phyloP scores from a whole-genome alignment of 768 basidiomycete species.

The Lentinula boryana region DNA sequence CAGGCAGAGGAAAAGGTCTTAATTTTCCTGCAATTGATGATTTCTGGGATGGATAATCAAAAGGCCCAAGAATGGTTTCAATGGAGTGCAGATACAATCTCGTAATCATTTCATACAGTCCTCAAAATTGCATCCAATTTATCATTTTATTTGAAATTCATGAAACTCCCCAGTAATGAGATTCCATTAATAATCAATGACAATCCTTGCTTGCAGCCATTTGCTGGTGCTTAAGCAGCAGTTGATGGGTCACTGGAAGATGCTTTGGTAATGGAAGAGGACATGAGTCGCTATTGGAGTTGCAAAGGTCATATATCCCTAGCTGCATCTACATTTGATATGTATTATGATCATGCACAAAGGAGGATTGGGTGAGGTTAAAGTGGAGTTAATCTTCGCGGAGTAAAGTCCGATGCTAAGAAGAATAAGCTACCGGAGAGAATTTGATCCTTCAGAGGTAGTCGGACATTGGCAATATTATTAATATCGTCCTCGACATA shows the following conservation, averaged over 20 bases:
- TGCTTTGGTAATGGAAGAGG: slow-evolving; percentile 10
- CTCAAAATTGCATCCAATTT: slow-evolving; percentile 15
- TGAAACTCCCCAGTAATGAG: slow-evolving; percentile 12
- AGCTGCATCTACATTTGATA: slow-evolving; percentile 16
- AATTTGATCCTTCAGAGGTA: too few relatives aligned
- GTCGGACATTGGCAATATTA: too few relatives aligned
- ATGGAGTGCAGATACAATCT: slow-evolving; percentile 29
- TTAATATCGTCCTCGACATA: too few relatives aligned
- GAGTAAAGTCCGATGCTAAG: too few relatives aligned
- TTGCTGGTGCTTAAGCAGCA: slow-evolving; percentile 8
- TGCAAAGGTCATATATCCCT: slow-evolving; percentile 15
- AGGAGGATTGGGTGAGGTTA: slow-evolving; percentile 21
- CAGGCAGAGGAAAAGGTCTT: slow-evolving; percentile 28
- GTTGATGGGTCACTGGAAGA: slow-evolving; percentile 21
- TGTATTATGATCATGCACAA: too few relatives aligned
- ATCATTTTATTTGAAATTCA: slow-evolving; percentile 19
- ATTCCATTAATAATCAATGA: slow-evolving; percentile 8
- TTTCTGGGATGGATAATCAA: slow-evolving; percentile 18
- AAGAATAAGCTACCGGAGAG: too few relatives aligned
- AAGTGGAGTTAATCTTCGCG: too few relatives aligned
- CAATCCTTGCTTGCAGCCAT: slow-evolving; percentile 15
- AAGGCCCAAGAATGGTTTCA: slow-evolving; percentile 30
- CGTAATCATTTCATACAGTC: slow-evolving; percentile 18
- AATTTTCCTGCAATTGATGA: slow-evolving; percentile 25
- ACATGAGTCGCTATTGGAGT: slow-evolving; percentile 16